These are phyloP conservation scores for Penicillium corylophilum DNA, from an alignment of 2,329 filamentous ascomycete genomes.

Conservation along the genomic window DNA sequence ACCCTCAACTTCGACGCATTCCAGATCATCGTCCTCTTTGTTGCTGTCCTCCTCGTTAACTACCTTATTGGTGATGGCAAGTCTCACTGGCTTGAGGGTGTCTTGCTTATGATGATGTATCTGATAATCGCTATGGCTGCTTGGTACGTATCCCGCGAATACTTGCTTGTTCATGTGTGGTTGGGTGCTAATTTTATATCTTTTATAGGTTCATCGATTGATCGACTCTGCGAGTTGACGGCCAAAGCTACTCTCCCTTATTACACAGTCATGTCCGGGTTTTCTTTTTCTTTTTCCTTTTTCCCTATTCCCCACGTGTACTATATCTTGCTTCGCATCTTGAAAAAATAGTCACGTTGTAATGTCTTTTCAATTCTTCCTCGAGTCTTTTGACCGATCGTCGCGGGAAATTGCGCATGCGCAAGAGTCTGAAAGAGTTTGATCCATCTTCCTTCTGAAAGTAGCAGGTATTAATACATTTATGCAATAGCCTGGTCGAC, in stretches of 20 bases:
- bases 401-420: too few relatives aligned
- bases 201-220: constrained; percentile 2
- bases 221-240: neutral
- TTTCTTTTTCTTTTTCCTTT: neutral
- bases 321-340: neutral
- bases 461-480: too few relatives aligned
- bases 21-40: constrained; percentile 69
- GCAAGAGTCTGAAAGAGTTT: too few relatives aligned
- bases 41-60: constrained; percentile 48
- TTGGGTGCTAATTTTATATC: neutral
- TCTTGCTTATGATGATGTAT: constrained; percentile 60
- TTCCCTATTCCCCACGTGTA: neutral
- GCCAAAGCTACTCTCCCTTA: neutral
- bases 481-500: too few relatives aligned
- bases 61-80: constrained; percentile 45
- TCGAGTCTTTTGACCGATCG: too few relatives aligned
- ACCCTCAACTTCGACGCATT: constrained; percentile 84
- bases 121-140: constrained; percentile 62
- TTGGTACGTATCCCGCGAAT: constrained; percentile 44
- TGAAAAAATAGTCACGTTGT: neutral
- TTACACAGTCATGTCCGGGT: neutral
- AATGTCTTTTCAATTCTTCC: neutral
- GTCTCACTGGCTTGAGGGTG: constrained; percentile 60
- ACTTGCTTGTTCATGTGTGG: too few relatives aligned
- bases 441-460: too few relatives aligned